Conservation (phyloP, 129 eudicot genomes). For the Pseudognaphalium luteoalbum region DNA sequence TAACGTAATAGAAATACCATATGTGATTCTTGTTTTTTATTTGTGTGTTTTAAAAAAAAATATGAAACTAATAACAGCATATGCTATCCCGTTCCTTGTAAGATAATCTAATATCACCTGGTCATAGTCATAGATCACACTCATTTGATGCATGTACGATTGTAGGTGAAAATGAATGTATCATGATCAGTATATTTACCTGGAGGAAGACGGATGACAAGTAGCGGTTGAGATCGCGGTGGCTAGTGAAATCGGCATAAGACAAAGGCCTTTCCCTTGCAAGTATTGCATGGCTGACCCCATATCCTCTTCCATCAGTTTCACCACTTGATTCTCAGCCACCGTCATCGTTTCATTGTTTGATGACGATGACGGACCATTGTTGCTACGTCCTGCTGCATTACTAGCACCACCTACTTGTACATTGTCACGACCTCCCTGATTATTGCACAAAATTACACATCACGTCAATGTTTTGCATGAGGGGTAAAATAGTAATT, state of each 20-base stretch:
- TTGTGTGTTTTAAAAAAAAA: no score
- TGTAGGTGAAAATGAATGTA: no score
- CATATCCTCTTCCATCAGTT: constrained; percentile 93
- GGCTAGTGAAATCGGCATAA: constrained; percentile 95
- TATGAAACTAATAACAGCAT: no score
- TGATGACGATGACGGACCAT: constrained; percentile 45
- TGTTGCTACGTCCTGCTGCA: constrained; percentile 33
- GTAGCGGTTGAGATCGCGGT: constrained; percentile 91
- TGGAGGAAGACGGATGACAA: constrained; percentile 48
- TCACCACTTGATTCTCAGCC: constrained; percentile 83
- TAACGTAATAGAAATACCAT: no score
- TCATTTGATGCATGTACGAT: no score
- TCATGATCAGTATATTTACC: background rate
- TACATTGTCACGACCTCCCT: constrained; percentile 44
- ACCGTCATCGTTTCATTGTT: constrained; percentile 59
- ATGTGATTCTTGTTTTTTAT: no score
- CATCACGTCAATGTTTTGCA: background rate
- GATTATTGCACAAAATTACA: background rate
- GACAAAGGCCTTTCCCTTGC: constrained; percentile 92
- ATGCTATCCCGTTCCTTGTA: background rate
- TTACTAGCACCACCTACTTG: constrained; percentile 27
- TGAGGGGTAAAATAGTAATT: constrained; percentile 26
- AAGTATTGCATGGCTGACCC: constrained; percentile 95
- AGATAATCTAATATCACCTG: background rate
- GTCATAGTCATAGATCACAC: no score